phyloP scores from a whole-genome alignment of 148 eudicot genomes.

The Dianthus caryophyllus region DNA sequence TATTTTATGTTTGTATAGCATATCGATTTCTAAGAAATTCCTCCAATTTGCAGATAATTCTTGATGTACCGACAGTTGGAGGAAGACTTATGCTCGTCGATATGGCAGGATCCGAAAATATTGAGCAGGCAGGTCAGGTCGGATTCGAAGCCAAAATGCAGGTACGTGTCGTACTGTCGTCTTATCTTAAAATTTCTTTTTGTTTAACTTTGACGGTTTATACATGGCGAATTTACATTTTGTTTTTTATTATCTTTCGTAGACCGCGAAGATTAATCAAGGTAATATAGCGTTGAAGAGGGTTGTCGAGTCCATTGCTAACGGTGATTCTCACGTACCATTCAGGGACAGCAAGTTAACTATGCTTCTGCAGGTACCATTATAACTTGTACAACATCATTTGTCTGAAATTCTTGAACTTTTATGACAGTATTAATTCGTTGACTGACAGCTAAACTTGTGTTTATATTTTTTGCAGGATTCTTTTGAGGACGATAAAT shows the following conservation, averaged over 20 bases:
- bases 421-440: neutral
- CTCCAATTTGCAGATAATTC: conserved; percentile 56
- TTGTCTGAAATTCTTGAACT: neutral
- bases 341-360: conserved; percentile 98
- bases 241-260: conserved; percentile 26
- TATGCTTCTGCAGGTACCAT: conserved; percentile 88
- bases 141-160: conserved; percentile 96
- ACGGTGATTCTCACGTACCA: conserved; percentile 96
- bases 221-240: neutral
- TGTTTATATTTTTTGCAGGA: conserved; percentile 45
- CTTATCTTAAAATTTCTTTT: neutral
- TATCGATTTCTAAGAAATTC: neutral
- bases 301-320: conserved; percentile 97
- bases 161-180: conserved; percentile 33
- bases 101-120: conserved; percentile 99
- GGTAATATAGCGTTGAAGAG: conserved; percentile 90
- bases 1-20: neutral
- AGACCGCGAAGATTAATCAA: conserved; percentile 95
- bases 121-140: conserved; percentile 93
- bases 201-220: neutral
- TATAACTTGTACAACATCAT: neutral
- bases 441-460: neutral
- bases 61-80: conserved; percentile 94
- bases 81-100: conserved; percentile 96
- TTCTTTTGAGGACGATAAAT: conserved; percentile 94